A percentile compares a stretch with the other conserved stretches of the same genome.
Evolutionary conservation across 202 grass and related monocot species (phyloP).

Genomic region (Carex arenaria): DNA sequence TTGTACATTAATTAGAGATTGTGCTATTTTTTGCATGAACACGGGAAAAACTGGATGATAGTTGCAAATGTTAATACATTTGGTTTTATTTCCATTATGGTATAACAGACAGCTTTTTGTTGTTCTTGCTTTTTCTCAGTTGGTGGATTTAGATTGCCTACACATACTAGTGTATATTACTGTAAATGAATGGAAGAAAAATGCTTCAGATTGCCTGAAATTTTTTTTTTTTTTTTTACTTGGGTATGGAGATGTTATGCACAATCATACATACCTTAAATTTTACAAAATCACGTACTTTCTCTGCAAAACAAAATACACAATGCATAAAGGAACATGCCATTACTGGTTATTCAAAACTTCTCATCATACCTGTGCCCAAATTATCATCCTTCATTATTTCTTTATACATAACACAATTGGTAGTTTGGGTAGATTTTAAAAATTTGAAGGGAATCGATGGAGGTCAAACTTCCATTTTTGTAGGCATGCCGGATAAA

Average conservation of each 20-base stretch:
- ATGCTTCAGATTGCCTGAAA: not conserved
- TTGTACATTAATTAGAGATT: not conserved
- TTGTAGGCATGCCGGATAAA: not conserved
- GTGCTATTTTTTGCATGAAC: not conserved
- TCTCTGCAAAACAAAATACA: not conserved
- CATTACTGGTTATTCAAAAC: not conserved
- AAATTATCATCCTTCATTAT: not conserved
- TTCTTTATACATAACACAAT: not conserved
- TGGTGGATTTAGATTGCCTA: not conserved
- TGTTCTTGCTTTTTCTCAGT: not conserved
- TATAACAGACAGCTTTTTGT: not conserved
- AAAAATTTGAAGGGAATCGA: conserved; percentile 1
- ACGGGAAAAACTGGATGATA: not conserved
- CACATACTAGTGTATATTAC: not conserved
- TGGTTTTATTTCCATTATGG: not conserved
- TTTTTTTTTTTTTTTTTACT: not conserved
- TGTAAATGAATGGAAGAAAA: not conserved
- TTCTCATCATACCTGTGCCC: not conserved
- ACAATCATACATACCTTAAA: not conserved
- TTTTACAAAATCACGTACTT: not conserved
- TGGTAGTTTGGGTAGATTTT: not conserved
- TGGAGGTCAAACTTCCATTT: not conserved
- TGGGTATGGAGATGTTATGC: not conserved
- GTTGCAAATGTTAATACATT: not conserved
- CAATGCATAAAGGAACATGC: not conserved